Evolutionary conservation across 78 protist species (phyloP), one percentile per base, ranked within the genome.

Genomic region (Dictyostelium intermedium): DNA sequence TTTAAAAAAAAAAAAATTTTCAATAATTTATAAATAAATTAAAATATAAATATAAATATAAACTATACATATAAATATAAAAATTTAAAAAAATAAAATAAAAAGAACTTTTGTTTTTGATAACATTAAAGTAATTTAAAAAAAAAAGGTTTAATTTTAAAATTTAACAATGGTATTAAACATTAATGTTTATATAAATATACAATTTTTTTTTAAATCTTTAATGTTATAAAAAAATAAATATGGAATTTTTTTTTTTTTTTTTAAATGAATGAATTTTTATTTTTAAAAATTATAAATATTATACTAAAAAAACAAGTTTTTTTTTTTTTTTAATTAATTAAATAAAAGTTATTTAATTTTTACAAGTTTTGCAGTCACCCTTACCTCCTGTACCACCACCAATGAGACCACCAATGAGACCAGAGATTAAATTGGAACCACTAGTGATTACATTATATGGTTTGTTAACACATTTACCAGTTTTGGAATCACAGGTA

Each of bases 281-380:
- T 56, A 56, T 56, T 56, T 16, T 56, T 56, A 56, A 56, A 56
- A 56, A 56, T 56, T 56, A 56, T 56, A 56, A 56, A 56, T 56
- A 56, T 39, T 39, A 39, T 56, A 20, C 25, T 56, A 56, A 7
- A 20, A 56, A 53, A 56, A 56, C 27, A 56, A 50, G 3, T 13
- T 50, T 16, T 50, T 16, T 50, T 50, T 50, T 50, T 18, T 50
- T 50, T 13, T 50, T 50, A 63, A 9, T 8, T 61, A 61, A 61
- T 61, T 61, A 61, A 61, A 61, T n/a, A n/a, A 8, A 5, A 61
- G 27, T 20, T 9, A 27, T 66, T 66, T 66, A 66, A 66, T 66
- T 25, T 66, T 72, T 72, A 34, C 79, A 10, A 72, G 79, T 34
- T 72, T 72, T 72, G n/a, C 79, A 72, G 32, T 35, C 79, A 72